A percentile compares a stretch with the other conserved stretches of the same genome.
Evolutionary conservation across 1,284 basidiomycete genomes (phyloP).

Genomic region (Pascua sp.): DNA sequence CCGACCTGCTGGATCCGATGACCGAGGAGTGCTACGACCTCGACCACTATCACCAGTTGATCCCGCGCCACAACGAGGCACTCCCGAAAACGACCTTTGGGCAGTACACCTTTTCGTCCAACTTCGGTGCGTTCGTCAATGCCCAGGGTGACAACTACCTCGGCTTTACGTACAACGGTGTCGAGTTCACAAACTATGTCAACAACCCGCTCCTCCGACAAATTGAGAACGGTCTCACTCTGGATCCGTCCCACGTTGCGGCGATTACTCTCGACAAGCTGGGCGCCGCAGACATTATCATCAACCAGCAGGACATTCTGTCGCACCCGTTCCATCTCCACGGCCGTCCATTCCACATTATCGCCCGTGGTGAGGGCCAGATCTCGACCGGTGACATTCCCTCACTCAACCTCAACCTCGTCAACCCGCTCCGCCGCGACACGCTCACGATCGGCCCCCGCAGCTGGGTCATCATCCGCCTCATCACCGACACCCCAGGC

Average conservation of each 20-base stretch:
- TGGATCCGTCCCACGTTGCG: slow-evolving; percentile 23
- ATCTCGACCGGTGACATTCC: slow-evolving; percentile 11
- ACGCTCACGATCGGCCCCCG: slow-evolving; percentile 37
- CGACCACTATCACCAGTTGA: slow-evolving; percentile 4
- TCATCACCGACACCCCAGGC: slow-evolving; percentile 25
- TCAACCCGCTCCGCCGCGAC: slow-evolving; percentile 48
- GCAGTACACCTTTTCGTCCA: slow-evolving; percentile 5
- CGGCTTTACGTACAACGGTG: slow-evolving; percentile 29
- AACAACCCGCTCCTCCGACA: slow-evolving; percentile 38
- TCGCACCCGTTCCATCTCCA: slow-evolving; percentile 48
- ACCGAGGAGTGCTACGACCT: slow-evolving; percentile 7
- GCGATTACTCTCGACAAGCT: slow-evolving; percentile 22
- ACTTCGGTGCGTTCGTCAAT: slow-evolving; percentile 22
- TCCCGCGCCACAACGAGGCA: slow-evolving; percentile 17
- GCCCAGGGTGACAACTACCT: slow-evolving; percentile 15
- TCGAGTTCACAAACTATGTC: slow-evolving; percentile 28
- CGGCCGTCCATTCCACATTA: slow-evolving; percentile 31
- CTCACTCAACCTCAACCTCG: slow-evolving; percentile 23
- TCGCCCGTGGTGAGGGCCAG: slow-evolving; percentile 41
- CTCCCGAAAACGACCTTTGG: neutral
- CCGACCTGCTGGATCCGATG: neutral
- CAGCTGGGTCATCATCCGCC: slow-evolving; percentile 29
- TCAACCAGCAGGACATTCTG: slow-evolving; percentile 45
- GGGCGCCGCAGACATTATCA: slow-evolving; percentile 29
- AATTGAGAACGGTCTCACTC: slow-evolving; percentile 19